Percentiles rank a stretch among this genome's conserved stretches.
Evolutionary conservation across 371 early-diverging fungal genomes (phyloP).

Genomic region (Rhizomucor miehei): DNA sequence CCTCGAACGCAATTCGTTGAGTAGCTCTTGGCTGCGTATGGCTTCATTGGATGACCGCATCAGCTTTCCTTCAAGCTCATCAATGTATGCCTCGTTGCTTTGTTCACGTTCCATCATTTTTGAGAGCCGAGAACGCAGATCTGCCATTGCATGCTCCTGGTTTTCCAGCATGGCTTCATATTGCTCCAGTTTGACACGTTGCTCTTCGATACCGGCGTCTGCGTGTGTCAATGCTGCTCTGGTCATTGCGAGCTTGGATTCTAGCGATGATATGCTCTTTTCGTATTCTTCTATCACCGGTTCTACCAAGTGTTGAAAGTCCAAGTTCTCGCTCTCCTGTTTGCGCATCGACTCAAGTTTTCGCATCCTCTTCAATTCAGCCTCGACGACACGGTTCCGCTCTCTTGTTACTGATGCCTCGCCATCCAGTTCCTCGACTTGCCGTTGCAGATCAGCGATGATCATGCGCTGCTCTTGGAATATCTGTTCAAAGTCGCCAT

Average conservation of each 20-base stretch:
- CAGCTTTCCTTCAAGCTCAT: conserved; percentile 45
- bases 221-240: conserved; percentile 53
- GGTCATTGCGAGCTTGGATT: conserved; percentile 55
- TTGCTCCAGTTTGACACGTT: conserved; percentile 39
- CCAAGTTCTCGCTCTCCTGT: conserved; percentile 18
- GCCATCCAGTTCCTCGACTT: conserved; percentile 42
- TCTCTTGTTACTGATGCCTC: conserved; percentile 37
- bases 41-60: conserved; percentile 34
- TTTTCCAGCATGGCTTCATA: conserved; percentile 29
- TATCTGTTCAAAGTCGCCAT: conserved; percentile 14
- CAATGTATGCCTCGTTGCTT: conserved; percentile 38
- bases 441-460: conserved; percentile 43
- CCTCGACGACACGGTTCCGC: conserved; percentile 36
- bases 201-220: conserved; percentile 48
- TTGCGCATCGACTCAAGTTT: conserved; percentile 15
- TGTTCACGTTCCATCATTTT: conserved; percentile 37
- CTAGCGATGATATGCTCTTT: conserved; percentile 58
- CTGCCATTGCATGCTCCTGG: conserved; percentile 33
- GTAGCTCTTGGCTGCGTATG: conserved; percentile 32
- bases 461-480: conserved; percentile 34
- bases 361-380: conserved; percentile 31
- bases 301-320: conserved; percentile 63
- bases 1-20: conserved; percentile 35
- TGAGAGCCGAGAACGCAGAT: conserved; percentile 22
- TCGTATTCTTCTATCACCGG: conserved; percentile 74